Evolutionary conservation across 441 rosid genomes (phyloP), one percentile per base, ranked within the genome.

Genomic region (Populus trichocarpa): DNA sequence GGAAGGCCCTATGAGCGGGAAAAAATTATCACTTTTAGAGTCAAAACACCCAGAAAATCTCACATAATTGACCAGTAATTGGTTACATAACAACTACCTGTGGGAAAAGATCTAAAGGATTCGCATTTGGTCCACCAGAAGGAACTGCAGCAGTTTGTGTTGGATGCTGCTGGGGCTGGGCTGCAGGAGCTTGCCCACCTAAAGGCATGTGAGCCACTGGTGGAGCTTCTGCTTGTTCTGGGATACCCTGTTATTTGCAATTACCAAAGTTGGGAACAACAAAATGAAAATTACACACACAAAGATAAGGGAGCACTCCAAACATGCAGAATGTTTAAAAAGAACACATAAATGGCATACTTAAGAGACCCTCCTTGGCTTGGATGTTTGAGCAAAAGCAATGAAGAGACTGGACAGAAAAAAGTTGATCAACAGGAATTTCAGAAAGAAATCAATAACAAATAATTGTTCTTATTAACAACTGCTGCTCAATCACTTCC

Each of bases 101-200:
- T 28, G 99, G 99, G 83, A 95, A 95, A 77, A 95, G 94, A 82
- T 95, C 92, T 64, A 95, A 80, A 20, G 98, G 98, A 85, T 92
- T 93, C 20, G 97, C 93, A 90, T 93, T 95, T 46, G 99, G 99
- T 61, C 98, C 97, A 75, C 83, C 77, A 6, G 92, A 53, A 32
- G 93, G 89, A 78, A 83, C 87, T 14, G 89, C 75, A 46, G 85
- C 75, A 23, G 88, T 81, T 77, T 83, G 90, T 6, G 50, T 42
- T 42, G 89, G 83, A 35, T 90, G 88, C 83, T 88, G 93, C 57
- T 76, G 86, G 57, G 88, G 72, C 81, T 84, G 94, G 38, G 77
- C 86, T 59, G 87, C 82, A 77, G 88, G 87, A 16, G 89, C 79
- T 83, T 85, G 98, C 57, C 82, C 92, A 81, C 83, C 80, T 12